Base-by-base conservation (phyloP, 2,329 filamentous ascomycete genomes). In the Ophiostoma sp. region DNA sequence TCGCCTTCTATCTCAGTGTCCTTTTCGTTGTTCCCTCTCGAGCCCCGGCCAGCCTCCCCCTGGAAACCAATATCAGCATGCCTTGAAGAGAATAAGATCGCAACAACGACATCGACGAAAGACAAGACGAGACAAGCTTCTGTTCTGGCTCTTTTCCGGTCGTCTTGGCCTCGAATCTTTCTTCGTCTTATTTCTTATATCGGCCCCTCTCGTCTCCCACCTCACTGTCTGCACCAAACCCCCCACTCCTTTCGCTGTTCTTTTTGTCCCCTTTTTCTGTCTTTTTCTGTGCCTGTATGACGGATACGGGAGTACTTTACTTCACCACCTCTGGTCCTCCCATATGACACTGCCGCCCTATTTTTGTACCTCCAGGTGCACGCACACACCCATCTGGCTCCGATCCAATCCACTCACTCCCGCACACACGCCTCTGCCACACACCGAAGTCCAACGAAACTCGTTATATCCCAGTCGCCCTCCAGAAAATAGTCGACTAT, bases 391-490 rank as follows among this genome's bases (percentile, higher is more conserved):
- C 69, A 70, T 17, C 33, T 55, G 3, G 22, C 50, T 55, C 50
- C 28, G 9, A 55, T 36, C 68, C 71, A 63, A 59, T n/a, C 45
- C 48, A 48, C n/a, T 28, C 52, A 12, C 45, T 28, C 57, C 33
- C 61, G 22, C 68, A 48, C 59, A 33, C 50, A 39, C 55, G 36
- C 50, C 31, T 59, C 55, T 61, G 39, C 71, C 59, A 57, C 64
- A 72, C 71, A 63, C 71, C 71, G 55, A 70, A 72, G 59, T 55
- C 57, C 64, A 48, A 69, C 73, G 64, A 64, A 63, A 69, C 64
- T 70, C 64, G 36, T 72, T 69, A 63, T 69, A 61, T 71, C 69
- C 45, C 73, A 69, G 42, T 69, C 72, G 31, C 55, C 68, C 39
- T 69, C 52, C 48, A n/a, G 15, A 15, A 64, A 31, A 55, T 9